phyloP scores from a whole-genome alignment of 768 basidiomycete genomes.

The Termitomyces eurrhizus region DNA sequence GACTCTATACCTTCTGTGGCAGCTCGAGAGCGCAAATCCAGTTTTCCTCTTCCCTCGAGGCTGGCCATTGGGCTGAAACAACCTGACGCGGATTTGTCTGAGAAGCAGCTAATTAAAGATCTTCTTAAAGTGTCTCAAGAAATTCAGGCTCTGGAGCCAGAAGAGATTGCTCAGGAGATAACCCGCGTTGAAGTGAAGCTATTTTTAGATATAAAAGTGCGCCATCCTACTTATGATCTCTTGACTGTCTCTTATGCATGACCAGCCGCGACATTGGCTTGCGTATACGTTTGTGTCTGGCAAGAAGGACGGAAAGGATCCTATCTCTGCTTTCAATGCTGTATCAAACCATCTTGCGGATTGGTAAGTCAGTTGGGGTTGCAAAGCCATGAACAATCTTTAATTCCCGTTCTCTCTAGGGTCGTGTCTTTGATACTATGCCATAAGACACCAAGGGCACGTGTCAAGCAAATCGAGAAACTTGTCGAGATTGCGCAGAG shows the following conservation, averaged over 20 bases:
- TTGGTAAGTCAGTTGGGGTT: conserved; percentile 48
- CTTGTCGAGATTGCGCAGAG: conserved; percentile 81
- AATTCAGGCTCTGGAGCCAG: conserved; percentile 51
- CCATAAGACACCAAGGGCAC: conserved; percentile 70
- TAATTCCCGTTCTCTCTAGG: conserved; percentile 40
- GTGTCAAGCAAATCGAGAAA: conserved; percentile 84
- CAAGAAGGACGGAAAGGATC: conserved; percentile 62
- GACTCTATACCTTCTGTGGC: conserved; percentile 18
- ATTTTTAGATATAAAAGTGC: conserved; percentile 76
- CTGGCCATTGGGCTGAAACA: conserved; percentile 26
- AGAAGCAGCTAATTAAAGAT: conserved; percentile 61
- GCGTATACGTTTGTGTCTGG: conserved; percentile 70
- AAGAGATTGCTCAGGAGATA: conserved; percentile 81
- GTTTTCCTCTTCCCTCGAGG: conserved; percentile 54
- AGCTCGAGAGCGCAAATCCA: conserved; percentile 63
- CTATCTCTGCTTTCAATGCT: conserved; percentile 69
- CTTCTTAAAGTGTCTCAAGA: conserved; percentile 57
- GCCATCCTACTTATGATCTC: conserved; percentile 14
- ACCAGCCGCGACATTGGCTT: conserved; percentile 84
- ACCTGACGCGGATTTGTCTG: conserved; percentile 35
- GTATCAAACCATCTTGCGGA: conserved; percentile 82
- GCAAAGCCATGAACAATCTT: not conserved
- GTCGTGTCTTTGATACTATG: conserved; percentile 88
- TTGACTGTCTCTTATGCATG: conserved; percentile 7
- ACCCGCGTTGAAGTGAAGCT: conserved; percentile 66